A percentile compares a stretch with the other conserved stretches of the same genome.
These are phyloP conservation scores for Cutaneotrichosporon sp. DNA, from an alignment of 1,284 basidiomycete species.

Conservation along the genomic window DNA sequence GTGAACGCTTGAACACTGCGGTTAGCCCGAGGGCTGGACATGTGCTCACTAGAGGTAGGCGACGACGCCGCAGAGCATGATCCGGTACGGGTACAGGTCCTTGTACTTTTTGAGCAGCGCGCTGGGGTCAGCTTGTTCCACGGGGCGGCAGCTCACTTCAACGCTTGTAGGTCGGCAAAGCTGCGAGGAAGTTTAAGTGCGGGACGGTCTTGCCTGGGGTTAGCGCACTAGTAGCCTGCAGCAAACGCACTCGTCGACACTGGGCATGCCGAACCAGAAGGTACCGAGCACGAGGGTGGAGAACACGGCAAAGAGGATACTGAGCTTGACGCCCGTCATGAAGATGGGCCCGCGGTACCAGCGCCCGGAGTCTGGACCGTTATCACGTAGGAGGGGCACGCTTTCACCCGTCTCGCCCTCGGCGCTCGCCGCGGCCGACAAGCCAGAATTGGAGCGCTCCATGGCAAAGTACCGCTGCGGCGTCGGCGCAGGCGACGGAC, in stretches of 20 bases:
- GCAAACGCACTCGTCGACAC: slow-evolving; percentile 65
- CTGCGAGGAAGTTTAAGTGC: slow-evolving; percentile 72
- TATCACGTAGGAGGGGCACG: background rate
- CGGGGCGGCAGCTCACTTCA: slow-evolving; percentile 53
- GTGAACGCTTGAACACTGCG: slow-evolving; percentile 89
- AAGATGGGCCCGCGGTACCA: slow-evolving; percentile 57
- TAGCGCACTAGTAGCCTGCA: background rate
- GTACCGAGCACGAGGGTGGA: slow-evolving; percentile 64
- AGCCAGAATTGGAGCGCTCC: background rate
- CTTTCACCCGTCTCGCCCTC: background rate
- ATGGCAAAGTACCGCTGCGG: background rate
- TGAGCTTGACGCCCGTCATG: slow-evolving; percentile 75
- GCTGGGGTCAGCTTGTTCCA: slow-evolving; percentile 14
- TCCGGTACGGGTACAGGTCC: slow-evolving; percentile 71
- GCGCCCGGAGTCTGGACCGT: slow-evolving; percentile 2
- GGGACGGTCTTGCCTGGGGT: slow-evolving; percentile 62
- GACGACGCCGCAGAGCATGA: slow-evolving; percentile 73
- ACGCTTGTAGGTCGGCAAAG: slow-evolving; percentile 71
- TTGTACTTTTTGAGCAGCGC: slow-evolving; percentile 79
- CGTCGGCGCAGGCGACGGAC: background rate
- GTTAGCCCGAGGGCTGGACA: background rate
- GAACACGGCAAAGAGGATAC: slow-evolving; percentile 65
- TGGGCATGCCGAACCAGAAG: slow-evolving; percentile 72
- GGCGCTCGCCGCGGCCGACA: background rate
- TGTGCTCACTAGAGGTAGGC: slow-evolving; percentile 82